Evolutionary conservation across 2,329 filamentous ascomycete genomes (phyloP).

Genomic region (Aplosporella prunicola): DNA sequence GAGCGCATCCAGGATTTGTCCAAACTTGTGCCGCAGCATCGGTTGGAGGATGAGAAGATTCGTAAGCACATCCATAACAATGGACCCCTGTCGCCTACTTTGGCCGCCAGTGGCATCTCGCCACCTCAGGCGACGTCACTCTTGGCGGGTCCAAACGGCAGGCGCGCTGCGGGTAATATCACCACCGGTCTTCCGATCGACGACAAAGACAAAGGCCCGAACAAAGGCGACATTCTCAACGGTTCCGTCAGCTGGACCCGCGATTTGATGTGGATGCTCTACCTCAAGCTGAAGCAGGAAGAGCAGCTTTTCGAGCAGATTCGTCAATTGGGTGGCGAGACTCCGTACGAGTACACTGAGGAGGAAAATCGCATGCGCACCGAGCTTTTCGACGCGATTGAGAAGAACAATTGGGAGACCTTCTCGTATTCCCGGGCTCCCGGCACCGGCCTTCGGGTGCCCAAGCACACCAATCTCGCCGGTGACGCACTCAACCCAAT

Average conservation of each 20-base stretch:
- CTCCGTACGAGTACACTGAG: constrained; percentile 51
- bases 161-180: constrained; percentile 75
- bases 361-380: constrained; percentile 94
- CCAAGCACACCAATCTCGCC: constrained; percentile 83
- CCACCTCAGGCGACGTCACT: constrained; percentile 76
- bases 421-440: constrained; percentile 77
- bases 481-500: constrained; percentile 62
- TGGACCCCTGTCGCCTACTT: constrained; percentile 74
- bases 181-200: constrained; percentile 88
- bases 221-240: constrained; percentile 97
- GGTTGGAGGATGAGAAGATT: constrained; percentile 93
- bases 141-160: constrained; percentile 73
- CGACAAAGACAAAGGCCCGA: constrained; percentile 96
- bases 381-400: constrained; percentile 77
- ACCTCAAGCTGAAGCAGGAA: constrained; percentile 81
- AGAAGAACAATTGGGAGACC: constrained; percentile 65
- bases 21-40: constrained; percentile 81
- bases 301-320: constrained; percentile 65
- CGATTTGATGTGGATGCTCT: constrained; percentile 94
- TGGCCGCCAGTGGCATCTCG: constrained; percentile 59
- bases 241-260: constrained; percentile 94
- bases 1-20: constrained; percentile 96
- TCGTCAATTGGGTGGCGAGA: constrained; percentile 40
- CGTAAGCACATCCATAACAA: constrained; percentile 91
- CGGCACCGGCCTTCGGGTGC: constrained; percentile 80